Evolutionary conservation across 2,329 filamentous ascomycete species (phyloP).

Genomic region (Parafenestella ontariensis): DNA sequence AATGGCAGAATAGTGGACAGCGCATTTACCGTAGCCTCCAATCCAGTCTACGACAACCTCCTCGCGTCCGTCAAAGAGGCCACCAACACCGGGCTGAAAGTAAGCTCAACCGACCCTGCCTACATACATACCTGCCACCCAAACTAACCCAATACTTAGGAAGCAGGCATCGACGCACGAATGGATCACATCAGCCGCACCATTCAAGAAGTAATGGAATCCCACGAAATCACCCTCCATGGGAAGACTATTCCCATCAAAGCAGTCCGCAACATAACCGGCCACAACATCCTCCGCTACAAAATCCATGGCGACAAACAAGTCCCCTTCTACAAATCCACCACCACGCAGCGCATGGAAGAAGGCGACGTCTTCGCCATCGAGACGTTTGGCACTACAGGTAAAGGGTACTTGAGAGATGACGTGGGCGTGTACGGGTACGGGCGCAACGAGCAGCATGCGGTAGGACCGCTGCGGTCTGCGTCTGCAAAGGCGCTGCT

Average conservation of each 20-base stretch:
- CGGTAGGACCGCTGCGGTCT: constrained; percentile 71
- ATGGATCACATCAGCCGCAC: constrained; percentile 81
- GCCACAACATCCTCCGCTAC: constrained; percentile 91
- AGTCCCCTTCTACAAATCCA: constrained; percentile 87
- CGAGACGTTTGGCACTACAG: constrained; percentile 93
- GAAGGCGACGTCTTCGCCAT: constrained; percentile 95
- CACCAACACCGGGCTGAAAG: constrained; percentile 77
- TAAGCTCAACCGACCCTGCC: too few species aligned
- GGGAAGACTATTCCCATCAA: constrained; percentile 80
- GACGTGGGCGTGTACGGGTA: constrained; percentile 71
- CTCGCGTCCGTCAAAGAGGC: constrained; percentile 70
- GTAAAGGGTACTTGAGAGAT: constrained; percentile 82
- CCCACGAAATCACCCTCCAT: constrained; percentile 82
- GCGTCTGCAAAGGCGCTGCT: constrained; percentile 83
- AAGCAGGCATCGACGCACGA: constrained; percentile 89
- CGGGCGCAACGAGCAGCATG: constrained; percentile 73
- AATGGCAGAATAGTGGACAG: constrained; percentile 75
- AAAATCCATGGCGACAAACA: constrained; percentile 92
- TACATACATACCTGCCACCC: too few species aligned
- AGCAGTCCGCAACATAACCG: constrained; percentile 82
- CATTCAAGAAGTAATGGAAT: constrained; percentile 94
- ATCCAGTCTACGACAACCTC: constrained; percentile 71
- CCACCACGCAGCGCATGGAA: constrained; percentile 92
- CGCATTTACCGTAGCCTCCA: constrained; percentile 72
- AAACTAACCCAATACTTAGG: constrained; percentile 51